Base-by-base conservation (phyloP, 2,329 filamentous ascomycete species). In the Dactylellina parvicollis region DNA sequence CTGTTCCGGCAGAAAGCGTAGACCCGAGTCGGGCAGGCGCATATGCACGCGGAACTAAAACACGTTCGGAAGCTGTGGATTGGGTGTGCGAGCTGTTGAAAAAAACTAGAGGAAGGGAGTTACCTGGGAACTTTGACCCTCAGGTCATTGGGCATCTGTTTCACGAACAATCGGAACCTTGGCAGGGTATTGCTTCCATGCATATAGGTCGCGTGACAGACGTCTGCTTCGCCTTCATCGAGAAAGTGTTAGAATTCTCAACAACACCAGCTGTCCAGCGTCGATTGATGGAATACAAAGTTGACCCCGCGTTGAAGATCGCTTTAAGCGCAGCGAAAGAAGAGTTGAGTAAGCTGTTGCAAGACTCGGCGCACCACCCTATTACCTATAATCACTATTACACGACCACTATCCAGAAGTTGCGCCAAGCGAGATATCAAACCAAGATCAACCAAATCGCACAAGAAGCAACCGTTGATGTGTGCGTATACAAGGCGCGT, bases 51-150 rank as follows among this genome's bases (percentile, higher is more conserved):
- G 12, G 8, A 28, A 28, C 20, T 16, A 57, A 22, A 57, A 30
- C 38, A 24, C 34, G 46, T 22, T 1, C 4, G 16, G 12, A 57
- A 32, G 54, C 36, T 24, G 5, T 57, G 7, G 3, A 22, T 1
- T 46, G 49, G 32, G 65, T 66, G 2, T 47, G 38, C n/a, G 56
- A 64, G 16, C 40, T 62, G 20, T 76, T 78, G 3, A 76, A 71
- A 1, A 34, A 67, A 14, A 78, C 75, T 16, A 62, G 78, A 5
- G 80, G 79, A 0, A 75, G 77, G 12, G 80, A 82, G 50, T 69
- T 80, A 0, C 79, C 80, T 4, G 80, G 80, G 8, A 78, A 59
- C n/a, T 76, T 78, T 22, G 80, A 81, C 24, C 78, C 78, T 16
- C 56, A 78, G 0, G 76, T 81, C 0, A 77, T 81, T 1, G 79